Evolutionary conservation across 345 rosid species (phyloP).

Genomic region (Lenwebbia sp.): DNA sequence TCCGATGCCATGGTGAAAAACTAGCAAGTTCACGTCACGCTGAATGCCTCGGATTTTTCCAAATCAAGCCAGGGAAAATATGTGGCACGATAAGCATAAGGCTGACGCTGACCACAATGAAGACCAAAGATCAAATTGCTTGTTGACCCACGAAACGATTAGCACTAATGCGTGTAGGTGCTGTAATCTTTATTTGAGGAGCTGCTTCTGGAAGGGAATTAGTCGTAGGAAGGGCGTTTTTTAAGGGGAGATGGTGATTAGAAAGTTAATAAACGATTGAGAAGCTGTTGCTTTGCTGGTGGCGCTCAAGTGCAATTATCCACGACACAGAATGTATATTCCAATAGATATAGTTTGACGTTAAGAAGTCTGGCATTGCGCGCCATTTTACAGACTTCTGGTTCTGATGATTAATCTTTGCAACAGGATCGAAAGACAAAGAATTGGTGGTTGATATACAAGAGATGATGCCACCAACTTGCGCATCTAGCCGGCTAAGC

Average conservation of each 20-base stretch:
- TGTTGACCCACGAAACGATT: background rate
- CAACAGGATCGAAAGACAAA: no score
- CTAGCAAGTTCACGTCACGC: background rate
- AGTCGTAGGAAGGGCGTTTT: no score
- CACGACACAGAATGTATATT: background rate
- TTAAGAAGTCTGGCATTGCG: background rate
- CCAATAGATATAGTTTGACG: background rate
- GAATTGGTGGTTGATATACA: no score
- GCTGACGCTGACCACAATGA: background rate
- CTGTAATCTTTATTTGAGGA: no score
- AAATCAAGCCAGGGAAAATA: background rate
- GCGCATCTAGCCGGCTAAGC: no score
- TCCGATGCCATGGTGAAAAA: no score
- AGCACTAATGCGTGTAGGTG: background rate
- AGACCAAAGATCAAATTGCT: background rate
- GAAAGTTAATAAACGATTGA: background rate
- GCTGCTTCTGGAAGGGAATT: no score
- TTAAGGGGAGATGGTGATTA: no score
- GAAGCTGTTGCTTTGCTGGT: background rate
- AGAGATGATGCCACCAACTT: no score
- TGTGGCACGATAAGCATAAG: background rate
- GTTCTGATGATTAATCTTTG: no score
- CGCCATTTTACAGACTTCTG: background rate
- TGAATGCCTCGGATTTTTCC: background rate
- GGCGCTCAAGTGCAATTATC: background rate